Percentiles rank a stretch among this genome's conserved stretches.
Evolutionary conservation across 768 basidiomycete species (phyloP).

Genomic region (Hericium rajendrae): DNA sequence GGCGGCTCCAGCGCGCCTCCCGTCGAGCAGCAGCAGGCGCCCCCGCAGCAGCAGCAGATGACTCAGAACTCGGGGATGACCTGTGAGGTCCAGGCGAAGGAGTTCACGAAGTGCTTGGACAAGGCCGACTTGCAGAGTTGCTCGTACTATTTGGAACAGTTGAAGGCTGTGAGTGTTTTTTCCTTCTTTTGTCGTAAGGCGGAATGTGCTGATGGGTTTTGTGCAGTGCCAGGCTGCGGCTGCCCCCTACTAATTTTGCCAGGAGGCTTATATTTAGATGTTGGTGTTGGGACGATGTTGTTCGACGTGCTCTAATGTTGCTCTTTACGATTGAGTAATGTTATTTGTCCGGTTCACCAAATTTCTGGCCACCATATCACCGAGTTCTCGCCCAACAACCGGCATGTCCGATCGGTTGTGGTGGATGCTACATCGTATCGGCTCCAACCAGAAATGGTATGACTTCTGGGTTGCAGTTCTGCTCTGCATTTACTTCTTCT

Average conservation of each 20-base stretch:
- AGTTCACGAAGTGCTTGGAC: constrained; percentile 81
- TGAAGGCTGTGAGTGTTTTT: constrained; percentile 65
- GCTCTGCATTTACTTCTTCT: too few species aligned
- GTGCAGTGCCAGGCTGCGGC: constrained; percentile 13
- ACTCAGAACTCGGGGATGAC: constrained; percentile 39
- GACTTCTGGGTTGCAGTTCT: too few species aligned
- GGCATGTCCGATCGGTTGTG: too few species aligned
- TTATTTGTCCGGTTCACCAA: too few species aligned
- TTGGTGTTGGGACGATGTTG: too few species aligned
- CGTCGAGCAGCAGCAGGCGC: constrained; percentile 32
- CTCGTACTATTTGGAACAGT: constrained; percentile 79
- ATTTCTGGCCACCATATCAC: too few species aligned
- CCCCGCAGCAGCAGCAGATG: constrained; percentile 36
- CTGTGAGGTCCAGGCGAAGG: constrained; percentile 79
- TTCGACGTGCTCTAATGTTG: too few species aligned
- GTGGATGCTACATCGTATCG: too few species aligned
- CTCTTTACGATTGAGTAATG: too few species aligned
- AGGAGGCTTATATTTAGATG: not conserved
- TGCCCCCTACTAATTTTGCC: constrained; percentile 10
- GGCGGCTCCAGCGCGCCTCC: constrained; percentile 48
- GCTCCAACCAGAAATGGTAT: too few species aligned
- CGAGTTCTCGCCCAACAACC: too few species aligned
- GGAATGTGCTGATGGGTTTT: not conserved
- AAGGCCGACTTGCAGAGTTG: constrained; percentile 73
- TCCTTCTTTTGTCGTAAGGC: not conserved